phyloP scores from a whole-genome alignment of 495 filamentous ascomycete species.

The Penicillium ochrochloron region DNA sequence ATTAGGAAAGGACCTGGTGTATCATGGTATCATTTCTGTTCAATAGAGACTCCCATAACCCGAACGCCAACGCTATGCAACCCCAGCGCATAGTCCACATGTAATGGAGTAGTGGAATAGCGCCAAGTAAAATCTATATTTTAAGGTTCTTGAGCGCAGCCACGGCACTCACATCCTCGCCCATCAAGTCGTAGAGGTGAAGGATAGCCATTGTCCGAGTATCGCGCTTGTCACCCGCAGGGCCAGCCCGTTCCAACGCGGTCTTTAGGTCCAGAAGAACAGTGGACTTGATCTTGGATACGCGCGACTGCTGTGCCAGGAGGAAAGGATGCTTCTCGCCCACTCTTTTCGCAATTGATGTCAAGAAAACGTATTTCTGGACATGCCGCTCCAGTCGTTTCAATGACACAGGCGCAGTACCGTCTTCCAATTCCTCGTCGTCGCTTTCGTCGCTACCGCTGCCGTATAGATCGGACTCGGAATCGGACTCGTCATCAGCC shows the following conservation, averaged over 20 bases:
- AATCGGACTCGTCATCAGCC: conserved; percentile 32
- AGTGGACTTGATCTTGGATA: conserved; percentile 70
- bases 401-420: conserved; percentile 48
- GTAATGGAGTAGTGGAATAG: neutral
- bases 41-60: conserved; percentile 31
- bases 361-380: conserved; percentile 61
- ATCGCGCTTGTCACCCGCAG: conserved; percentile 56
- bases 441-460: conserved; percentile 61
- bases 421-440: conserved; percentile 53
- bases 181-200: conserved; percentile 76
- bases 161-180: conserved; percentile 70
- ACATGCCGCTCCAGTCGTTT: conserved; percentile 60
- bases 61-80: conserved; percentile 54
- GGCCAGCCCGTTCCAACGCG: conserved; percentile 73
- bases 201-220: conserved; percentile 69
- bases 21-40: conserved; percentile 59
- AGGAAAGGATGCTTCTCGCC: conserved; percentile 70
- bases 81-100: conserved; percentile 16
- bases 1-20: conserved; percentile 51
- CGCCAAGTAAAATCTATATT: conserved; percentile 31
- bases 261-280: conserved; percentile 81
- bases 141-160: conserved; percentile 68
- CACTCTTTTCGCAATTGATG: conserved; percentile 52
- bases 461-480: conserved; percentile 44
- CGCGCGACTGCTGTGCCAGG: conserved; percentile 56